phyloP scores from a whole-genome alignment of 768 basidiomycete species.

The Clavulina sp. region DNA sequence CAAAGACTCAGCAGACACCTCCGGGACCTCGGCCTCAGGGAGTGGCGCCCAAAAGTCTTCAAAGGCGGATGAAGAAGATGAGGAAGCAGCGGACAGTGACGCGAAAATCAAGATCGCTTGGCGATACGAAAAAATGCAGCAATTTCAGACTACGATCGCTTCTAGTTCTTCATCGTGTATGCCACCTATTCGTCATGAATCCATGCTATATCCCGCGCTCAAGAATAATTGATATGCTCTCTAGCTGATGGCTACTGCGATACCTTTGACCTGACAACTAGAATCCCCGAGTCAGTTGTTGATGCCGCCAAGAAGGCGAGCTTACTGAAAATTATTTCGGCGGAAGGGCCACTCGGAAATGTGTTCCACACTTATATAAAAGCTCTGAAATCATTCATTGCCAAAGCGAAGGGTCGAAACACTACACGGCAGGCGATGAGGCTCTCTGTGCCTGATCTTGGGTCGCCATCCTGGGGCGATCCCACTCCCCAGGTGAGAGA shows the following conservation, averaged over 20 bases:
- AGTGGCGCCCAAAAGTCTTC: too few relatives aligned
- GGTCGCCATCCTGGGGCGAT: constrained; percentile 49
- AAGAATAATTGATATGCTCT: neutral
- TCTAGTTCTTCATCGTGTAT: constrained; percentile 9
- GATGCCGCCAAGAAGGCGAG: too few relatives aligned
- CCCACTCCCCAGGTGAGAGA: constrained; percentile 32
- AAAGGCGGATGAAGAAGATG: constrained; percentile 19
- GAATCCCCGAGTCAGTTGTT: constrained; percentile 36
- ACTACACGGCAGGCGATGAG: neutral
- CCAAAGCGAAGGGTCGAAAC: neutral
- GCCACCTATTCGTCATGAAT: constrained; percentile 13
- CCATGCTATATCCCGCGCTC: neutral
- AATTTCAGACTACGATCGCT: constrained; percentile 70
- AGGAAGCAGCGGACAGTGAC: constrained; percentile 18
- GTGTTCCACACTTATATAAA: too few relatives aligned
- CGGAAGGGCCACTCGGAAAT: too few relatives aligned
- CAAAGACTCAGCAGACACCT: constrained; percentile 23
- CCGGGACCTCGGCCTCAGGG: constrained; percentile 16
- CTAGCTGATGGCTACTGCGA: constrained; percentile 41
- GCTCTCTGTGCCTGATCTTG: constrained; percentile 8
- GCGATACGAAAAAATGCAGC: constrained; percentile 89
- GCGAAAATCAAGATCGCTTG: constrained; percentile 88
- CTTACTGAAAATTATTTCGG: too few relatives aligned
- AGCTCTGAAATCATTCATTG: neutral
- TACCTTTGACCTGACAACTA: constrained; percentile 53